phyloP scores from a whole-genome alignment of 106 monocot species.

The Ottelia alismoides region DNA sequence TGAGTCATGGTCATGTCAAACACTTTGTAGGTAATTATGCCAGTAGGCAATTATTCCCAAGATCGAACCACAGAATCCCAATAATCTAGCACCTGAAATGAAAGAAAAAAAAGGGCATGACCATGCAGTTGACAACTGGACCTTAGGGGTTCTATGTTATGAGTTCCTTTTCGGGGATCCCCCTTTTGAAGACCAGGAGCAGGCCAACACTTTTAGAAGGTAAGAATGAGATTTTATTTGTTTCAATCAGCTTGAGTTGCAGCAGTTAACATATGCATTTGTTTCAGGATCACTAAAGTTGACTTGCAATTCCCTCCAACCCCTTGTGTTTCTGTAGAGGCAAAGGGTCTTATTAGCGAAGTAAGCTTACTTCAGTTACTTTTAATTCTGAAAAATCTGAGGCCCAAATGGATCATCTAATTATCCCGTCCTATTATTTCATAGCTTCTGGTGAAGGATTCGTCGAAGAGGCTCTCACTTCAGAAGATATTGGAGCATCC shows the following conservation, averaged over 20 bases:
- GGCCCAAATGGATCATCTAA: neutral
- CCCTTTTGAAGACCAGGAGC: slow-evolving; percentile 84
- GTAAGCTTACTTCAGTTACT: slow-evolving; percentile 16
- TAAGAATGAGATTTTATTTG: slow-evolving; percentile 7
- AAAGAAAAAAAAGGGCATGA: slow-evolving; percentile 79
- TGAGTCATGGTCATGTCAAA: no score
- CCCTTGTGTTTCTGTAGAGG: slow-evolving; percentile 48
- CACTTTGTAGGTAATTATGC: no score
- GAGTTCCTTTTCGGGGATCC: slow-evolving; percentile 89
- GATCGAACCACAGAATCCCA: no score
- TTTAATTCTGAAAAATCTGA: neutral
- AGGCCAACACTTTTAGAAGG: slow-evolving; percentile 67
- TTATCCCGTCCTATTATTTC: no score
- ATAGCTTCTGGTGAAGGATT: slow-evolving; percentile 87
- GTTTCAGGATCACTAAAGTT: slow-evolving; percentile 69
- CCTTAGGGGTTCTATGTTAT: slow-evolving; percentile 82
- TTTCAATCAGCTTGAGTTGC: no score
- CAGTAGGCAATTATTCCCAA: no score
- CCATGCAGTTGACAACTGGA: slow-evolving; percentile 90
- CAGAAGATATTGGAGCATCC: slow-evolving; percentile 76
- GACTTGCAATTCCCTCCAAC: slow-evolving; percentile 65
- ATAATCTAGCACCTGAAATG: slow-evolving; percentile 99
- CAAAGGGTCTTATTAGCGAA: slow-evolving; percentile 74
- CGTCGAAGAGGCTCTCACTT: slow-evolving; percentile 67
- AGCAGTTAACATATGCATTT: no score